A percentile compares a stretch with the other conserved stretches of the same genome.
These are phyloP conservation scores for Balakata baccata DNA, from an alignment of 345 rosid species.

Conservation along the genomic window DNA sequence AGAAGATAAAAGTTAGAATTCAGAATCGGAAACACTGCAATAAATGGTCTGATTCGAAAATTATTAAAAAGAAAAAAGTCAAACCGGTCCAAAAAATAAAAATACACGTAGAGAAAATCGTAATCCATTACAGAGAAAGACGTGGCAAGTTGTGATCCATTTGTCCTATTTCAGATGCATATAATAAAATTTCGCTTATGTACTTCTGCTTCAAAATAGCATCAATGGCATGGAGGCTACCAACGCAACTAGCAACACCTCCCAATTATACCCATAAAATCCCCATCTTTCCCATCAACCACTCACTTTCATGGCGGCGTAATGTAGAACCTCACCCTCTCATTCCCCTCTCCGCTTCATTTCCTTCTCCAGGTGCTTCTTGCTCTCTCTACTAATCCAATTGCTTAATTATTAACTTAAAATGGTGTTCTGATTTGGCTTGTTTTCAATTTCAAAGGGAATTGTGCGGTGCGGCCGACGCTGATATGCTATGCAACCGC, in stretches of 20 bases:
- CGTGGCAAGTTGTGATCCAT: constrained; percentile 9
- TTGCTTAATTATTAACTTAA: too few species aligned
- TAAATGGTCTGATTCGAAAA: too few species aligned
- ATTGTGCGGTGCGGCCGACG: constrained; percentile 14
- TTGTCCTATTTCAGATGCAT: background rate
- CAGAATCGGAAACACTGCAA: too few species aligned
- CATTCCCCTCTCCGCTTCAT: constrained; percentile 19
- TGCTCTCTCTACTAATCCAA: too few species aligned
- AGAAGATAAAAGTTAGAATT: too few species aligned
- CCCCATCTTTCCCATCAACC: background rate
- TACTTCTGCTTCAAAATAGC: background rate
- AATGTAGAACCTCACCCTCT: constrained; percentile 35
- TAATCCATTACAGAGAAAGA: constrained; percentile 32
- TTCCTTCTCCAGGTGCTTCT: constrained; percentile 20
- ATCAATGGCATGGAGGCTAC: constrained; percentile 53
- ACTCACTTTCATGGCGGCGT: constrained; percentile 43
- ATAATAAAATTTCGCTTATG: background rate
- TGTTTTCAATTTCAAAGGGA: constrained; percentile 21
- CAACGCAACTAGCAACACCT: constrained; percentile 49
- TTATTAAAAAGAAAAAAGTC: too few species aligned
- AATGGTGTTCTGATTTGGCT: background rate
- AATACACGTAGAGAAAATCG: constrained; percentile 27
- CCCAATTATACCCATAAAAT: constrained; percentile 21
- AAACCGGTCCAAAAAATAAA: too few species aligned
- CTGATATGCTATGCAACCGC: constrained; percentile 34